Evolutionary conservation across 495 filamentous ascomycete species (phyloP).

Genomic region (Astrothelium macrocarpum): DNA sequence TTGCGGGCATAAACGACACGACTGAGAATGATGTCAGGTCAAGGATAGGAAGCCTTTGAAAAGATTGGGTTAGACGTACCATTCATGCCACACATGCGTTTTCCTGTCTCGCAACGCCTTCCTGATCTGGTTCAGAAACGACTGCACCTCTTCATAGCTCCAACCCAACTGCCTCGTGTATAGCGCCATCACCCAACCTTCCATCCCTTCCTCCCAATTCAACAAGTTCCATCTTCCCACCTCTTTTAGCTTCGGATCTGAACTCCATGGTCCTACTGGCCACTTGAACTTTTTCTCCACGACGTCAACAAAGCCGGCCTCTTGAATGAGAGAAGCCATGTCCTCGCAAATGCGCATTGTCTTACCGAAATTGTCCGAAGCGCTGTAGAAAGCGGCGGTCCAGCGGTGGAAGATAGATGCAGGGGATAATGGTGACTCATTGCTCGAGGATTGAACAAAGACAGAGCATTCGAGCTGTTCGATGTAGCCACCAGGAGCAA

Average conservation of each 20-base stretch:
- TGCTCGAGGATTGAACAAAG: conserved; percentile 15
- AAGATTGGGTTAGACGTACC: neutral
- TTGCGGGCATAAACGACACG: conserved; percentile 5
- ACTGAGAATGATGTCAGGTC: neutral
- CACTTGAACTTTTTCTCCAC: conserved; percentile 28
- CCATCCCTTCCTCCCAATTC: conserved; percentile 20
- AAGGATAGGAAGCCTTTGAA: too few relatives aligned
- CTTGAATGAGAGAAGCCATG: conserved; percentile 9
- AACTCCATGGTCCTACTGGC: conserved; percentile 18
- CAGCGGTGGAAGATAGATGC: conserved; percentile 13
- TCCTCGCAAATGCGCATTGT: conserved; percentile 20
- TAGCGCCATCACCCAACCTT: conserved; percentile 13
- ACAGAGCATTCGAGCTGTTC: conserved; percentile 25
- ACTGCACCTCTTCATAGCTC: conserved; percentile 20
- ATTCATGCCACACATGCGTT: conserved; percentile 6
- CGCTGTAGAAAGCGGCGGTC: conserved; percentile 14
- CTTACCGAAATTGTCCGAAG: conserved; percentile 22
- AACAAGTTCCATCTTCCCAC: conserved; percentile 19
- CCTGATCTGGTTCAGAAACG: conserved; percentile 7
- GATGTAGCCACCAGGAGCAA: conserved; percentile 24
- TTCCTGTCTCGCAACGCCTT: conserved; percentile 3
- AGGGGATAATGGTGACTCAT: neutral
- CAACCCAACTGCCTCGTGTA: conserved; percentile 15
- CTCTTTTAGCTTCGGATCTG: conserved; percentile 18
- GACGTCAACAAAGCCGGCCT: conserved; percentile 36